Conservation (phyloP, 2,329 filamentous ascomycete species). For the Penicillium sp. region DNA sequence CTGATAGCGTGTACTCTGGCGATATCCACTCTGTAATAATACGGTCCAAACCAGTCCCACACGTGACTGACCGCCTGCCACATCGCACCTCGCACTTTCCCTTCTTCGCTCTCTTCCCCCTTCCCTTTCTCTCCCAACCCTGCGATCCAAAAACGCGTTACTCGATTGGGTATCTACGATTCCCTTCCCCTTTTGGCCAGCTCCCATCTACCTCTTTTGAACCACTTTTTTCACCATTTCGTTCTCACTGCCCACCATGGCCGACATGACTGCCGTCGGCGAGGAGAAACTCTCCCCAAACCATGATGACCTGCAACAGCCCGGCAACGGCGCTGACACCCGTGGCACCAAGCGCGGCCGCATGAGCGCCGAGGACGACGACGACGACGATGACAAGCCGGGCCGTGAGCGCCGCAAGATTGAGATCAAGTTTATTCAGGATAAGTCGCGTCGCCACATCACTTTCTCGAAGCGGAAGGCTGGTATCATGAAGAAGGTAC, state of each 20-base stretch:
- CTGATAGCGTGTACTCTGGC: too few species aligned
- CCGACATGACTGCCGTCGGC: conserved; percentile 77
- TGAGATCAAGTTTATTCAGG: conserved; percentile 99
- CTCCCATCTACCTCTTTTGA: conserved; percentile 9
- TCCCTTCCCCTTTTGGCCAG: conserved; percentile 46
- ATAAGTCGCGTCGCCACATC: conserved; percentile 99
- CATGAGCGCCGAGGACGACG: conserved; percentile 83
- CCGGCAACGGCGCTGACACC: conserved; percentile 62
- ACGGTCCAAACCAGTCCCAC: conserved; percentile 4
- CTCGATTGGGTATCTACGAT: conserved; percentile 48
- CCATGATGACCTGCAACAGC: conserved; percentile 66
- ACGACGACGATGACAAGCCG: conserved; percentile 96
- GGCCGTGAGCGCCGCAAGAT: conserved; percentile 99
- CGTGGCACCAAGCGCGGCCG: conserved; percentile 90
- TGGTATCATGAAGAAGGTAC: conserved; percentile 99
- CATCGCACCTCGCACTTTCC: conserved; percentile 33
- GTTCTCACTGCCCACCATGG: conserved; percentile 54
- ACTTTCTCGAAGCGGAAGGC: conserved; percentile 99
- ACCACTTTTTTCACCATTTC: conserved; percentile 1
- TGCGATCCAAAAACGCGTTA: conserved; percentile 48
- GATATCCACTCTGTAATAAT: not conserved
- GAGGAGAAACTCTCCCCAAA: conserved; percentile 73
- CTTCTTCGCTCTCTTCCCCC: conserved; percentile 37
- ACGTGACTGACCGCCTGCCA: conserved; percentile 32
- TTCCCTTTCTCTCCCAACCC: conserved; percentile 40